These are phyloP conservation scores for Phytomonas francai DNA, from an alignment of 208 protist species.

Conservation along the genomic window DNA sequence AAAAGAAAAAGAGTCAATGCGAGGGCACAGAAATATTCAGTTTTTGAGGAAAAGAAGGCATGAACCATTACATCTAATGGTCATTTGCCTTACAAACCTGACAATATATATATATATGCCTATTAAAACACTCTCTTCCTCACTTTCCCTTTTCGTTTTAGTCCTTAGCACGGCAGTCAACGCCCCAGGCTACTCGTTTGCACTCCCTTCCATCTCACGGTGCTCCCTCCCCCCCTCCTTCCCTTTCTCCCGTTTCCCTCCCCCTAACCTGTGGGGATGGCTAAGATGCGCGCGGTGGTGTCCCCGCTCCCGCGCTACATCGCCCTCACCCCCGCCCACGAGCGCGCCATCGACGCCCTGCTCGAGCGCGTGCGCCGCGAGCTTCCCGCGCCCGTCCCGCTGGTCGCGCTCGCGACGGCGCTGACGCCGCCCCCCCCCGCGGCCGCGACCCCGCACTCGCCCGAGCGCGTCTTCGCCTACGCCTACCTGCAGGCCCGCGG, in stretches of 20 bases:
- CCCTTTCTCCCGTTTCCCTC: not conserved
- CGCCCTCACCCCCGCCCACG: slow-evolving; percentile 31
- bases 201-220: not conserved
- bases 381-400: slow-evolving; percentile 14
- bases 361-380: slow-evolving; percentile 17
- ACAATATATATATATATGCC: no score
- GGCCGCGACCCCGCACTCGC: slow-evolving; percentile 30
- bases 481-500: slow-evolving; percentile 39
- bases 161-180: no score
- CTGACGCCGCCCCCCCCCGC: slow-evolving; percentile 12
- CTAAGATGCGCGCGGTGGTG: not conserved
- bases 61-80: no score
- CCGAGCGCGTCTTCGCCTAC: slow-evolving; percentile 38
- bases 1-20: no score
- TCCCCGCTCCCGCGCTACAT: slow-evolving; percentile 21
- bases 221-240: slow-evolving; percentile 1
- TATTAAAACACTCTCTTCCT: not conserved
- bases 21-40: no score
- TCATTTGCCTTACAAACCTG: no score
- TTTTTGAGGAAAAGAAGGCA: no score
- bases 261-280: not conserved
- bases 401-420: slow-evolving; percentile 15
- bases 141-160: slow-evolving; percentile 2
- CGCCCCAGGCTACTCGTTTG: no score
- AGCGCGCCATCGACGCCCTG: slow-evolving; percentile 46